A percentile compares a stretch with the other conserved stretches of the same genome.
These are phyloP conservation scores for Priceomyces carsonii DNA, from an alignment of 805 yeast species.

Conservation along the genomic window DNA sequence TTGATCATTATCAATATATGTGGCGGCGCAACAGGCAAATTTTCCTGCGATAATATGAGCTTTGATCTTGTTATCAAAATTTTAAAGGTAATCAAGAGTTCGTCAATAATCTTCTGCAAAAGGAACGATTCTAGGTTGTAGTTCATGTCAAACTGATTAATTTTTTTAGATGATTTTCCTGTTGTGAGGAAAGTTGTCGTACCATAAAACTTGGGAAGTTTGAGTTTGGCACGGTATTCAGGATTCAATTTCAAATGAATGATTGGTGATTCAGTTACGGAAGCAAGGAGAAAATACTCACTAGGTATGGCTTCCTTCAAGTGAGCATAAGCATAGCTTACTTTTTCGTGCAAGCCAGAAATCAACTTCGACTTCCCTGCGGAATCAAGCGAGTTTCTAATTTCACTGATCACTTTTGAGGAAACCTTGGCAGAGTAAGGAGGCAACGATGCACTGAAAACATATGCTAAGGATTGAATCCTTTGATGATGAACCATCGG, in stretches of 20 bases:
- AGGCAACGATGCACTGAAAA: conserved; percentile 92
- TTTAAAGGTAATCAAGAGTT: conserved; percentile 48
- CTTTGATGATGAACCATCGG: conserved; percentile 92
- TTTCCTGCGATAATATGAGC: conserved; percentile 68
- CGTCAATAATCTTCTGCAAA: conserved; percentile 67
- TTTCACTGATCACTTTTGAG: conserved; percentile 51
- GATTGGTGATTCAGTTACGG: conserved; percentile 63
- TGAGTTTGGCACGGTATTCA: conserved; percentile 42
- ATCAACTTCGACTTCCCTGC: conserved; percentile 37
- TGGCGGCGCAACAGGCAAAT: conserved; percentile 53
- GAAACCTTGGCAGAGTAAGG: conserved; percentile 79
- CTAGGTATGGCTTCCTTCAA: conserved; percentile 39
- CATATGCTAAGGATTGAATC: conserved; percentile 85
- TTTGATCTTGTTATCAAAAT: conserved; percentile 67
- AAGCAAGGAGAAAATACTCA: conserved; percentile 51
- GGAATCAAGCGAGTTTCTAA: conserved; percentile 35
- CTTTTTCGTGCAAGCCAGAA: conserved; percentile 40
- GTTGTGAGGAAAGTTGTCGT: conserved; percentile 44
- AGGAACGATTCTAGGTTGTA: conserved; percentile 58
- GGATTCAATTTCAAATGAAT: conserved; percentile 63
- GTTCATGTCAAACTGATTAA: conserved; percentile 40
- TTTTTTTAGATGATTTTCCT: conserved; percentile 44
- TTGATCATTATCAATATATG: conserved; percentile 35
- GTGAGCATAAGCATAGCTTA: conserved; percentile 35
- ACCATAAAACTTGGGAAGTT: conserved; percentile 53